Conservation (phyloP, 345 rosid genomes). For the Eucalyptus fibrosa region DNA sequence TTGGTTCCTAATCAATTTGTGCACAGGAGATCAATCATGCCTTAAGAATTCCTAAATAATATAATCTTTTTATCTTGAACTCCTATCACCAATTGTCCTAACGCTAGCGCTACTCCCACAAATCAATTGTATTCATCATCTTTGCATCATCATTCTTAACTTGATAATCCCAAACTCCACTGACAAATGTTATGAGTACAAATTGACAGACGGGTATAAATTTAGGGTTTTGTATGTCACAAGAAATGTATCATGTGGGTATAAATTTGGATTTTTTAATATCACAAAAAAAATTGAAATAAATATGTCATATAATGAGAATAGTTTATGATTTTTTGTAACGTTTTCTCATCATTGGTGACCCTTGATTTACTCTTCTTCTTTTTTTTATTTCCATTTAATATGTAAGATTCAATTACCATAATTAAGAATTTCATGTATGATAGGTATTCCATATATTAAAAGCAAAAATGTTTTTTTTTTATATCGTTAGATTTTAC, state of each 20-base stretch:
- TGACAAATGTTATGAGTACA: too few relatives aligned
- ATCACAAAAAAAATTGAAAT: too few relatives aligned
- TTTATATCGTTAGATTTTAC: neutral
- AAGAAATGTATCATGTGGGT: too few relatives aligned
- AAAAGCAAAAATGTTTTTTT: neutral
- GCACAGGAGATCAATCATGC: rapidly evolving
- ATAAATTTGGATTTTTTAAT: too few relatives aligned
- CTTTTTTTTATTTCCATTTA: neutral
- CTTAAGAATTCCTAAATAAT: rapidly evolving
- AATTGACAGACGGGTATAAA: rapidly evolving
- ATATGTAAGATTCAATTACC: neutral
- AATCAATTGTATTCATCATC: too few relatives aligned
- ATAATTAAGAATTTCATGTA: neutral
- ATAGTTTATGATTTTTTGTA: too few relatives aligned
- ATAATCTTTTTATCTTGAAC: too few relatives aligned
- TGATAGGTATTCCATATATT: neutral
- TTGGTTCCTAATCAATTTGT: rapidly evolving
- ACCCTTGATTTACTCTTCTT: neutral
- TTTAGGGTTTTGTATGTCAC: rapidly evolving
- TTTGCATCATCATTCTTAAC: too few relatives aligned
- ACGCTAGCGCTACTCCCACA: rapidly evolving
- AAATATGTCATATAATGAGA: too few relatives aligned
- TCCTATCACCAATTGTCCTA: rapidly evolving
- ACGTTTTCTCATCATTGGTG: too few relatives aligned
- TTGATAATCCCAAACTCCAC: too few relatives aligned